Evolutionary conservation across 2,329 filamentous ascomycete species (phyloP), one percentile per base, ranked within the genome.

Genomic region (Periconia sp.): DNA sequence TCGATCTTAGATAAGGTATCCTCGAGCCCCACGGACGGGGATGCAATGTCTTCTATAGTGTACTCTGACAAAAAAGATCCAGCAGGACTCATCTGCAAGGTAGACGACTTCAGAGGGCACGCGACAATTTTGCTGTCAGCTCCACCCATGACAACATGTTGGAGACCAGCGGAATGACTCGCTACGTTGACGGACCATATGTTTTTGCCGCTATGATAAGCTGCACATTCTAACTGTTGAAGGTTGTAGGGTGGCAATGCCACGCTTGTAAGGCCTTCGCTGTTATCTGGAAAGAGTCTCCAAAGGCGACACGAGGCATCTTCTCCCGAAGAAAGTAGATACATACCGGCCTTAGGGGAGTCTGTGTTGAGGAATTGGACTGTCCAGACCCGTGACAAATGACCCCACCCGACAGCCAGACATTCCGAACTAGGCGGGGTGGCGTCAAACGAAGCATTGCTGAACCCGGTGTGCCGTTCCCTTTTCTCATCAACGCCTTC

Each of bases 341-440:
- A 51, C 16, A 64, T 32, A 1, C 45, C 51, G 16, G 75, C 76
- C 13, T 86, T 37, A 21, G 42, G 49, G 5, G 35, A 35, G 37
- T 47, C 29, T 16, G 40, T 24, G 18, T 65, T 46, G 1, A 84
- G 71, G 53, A 96, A 94, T 40, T 81, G 79, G 7, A 96, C 83
- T 32, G 84, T 81, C 94, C 94, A 99, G 53, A 99, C 95, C 44
- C 94, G 83, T 6, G 92, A 95, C 3, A 81, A 72, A 69, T 99
- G 94, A 0, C 88, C 92, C 87, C 94, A 96, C 2, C 80, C 85
- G 31, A 85, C 82, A 0, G 88, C 88, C 11, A 95, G 59, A 52
- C 72, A 80, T 18, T 57, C 43, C 6, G 52, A 48, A 24, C 50
- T 59, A 2, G 60, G 57, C 4, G 50, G 32, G 25, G 53, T 38